A percentile compares a stretch with the other conserved stretches of the same genome.
Conservation (phyloP, 371 early-diverging fungal species). For the Syncephalastrum monosporum region DNA sequence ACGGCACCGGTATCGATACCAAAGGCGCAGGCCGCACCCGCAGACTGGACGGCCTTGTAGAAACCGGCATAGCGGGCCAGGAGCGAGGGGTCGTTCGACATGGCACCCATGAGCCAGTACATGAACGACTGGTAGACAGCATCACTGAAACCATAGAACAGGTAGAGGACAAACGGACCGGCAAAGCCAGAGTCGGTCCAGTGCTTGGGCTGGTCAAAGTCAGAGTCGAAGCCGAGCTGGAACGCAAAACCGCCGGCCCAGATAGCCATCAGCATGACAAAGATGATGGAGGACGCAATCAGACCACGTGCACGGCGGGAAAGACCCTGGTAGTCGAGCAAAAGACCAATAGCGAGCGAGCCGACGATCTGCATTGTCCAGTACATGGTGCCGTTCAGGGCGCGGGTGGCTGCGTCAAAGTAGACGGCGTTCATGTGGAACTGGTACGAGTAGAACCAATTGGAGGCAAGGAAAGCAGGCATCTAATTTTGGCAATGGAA, state of each 20-base stretch:
- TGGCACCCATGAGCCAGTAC: slow-evolving; percentile 80
- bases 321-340: slow-evolving; percentile 52
- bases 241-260: slow-evolving; percentile 66
- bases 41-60: slow-evolving; percentile 69
- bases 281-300: slow-evolving; percentile 45
- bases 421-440: slow-evolving; percentile 43
- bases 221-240: slow-evolving; percentile 48
- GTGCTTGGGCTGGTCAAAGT: slow-evolving; percentile 25
- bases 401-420: slow-evolving; percentile 61
- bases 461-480: slow-evolving; percentile 73
- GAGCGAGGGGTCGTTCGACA: slow-evolving; percentile 65
- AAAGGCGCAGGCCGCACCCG: slow-evolving; percentile 39
- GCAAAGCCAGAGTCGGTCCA: slow-evolving; percentile 32
- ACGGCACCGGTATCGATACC: slow-evolving; percentile 36
- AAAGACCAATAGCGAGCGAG: slow-evolving; percentile 49
- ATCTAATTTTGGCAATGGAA: slow-evolving; percentile 13
- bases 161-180: slow-evolving; percentile 65
- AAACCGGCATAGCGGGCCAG: slow-evolving; percentile 76
- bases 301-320: slow-evolving; percentile 54
- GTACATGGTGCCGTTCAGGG: slow-evolving; percentile 68
- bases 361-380: slow-evolving; percentile 73
- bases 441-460: slow-evolving; percentile 79
- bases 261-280: slow-evolving; percentile 47
- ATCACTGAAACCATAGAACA: slow-evolving; percentile 66
- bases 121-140: slow-evolving; percentile 70